Evolutionary conservation across 768 basidiomycete genomes (phyloP).

Genomic region (Mrakia frigida): DNA sequence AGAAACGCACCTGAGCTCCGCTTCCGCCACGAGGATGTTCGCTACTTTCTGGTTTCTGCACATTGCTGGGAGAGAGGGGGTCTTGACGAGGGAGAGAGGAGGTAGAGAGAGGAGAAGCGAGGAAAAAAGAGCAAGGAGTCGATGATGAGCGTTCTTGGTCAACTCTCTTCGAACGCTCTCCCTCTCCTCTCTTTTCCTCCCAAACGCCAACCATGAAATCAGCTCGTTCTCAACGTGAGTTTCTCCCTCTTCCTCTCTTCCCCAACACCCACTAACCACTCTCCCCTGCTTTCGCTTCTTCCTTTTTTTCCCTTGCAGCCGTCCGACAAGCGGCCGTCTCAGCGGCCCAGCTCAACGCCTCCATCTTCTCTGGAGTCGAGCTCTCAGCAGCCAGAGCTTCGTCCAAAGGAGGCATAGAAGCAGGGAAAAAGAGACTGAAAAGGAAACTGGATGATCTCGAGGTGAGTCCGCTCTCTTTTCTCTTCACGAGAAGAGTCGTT

Average conservation of each 20-base stretch:
- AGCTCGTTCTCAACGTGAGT: constrained; percentile 4
- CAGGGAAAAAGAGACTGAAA: constrained; percentile 10
- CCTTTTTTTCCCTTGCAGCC: background rate
- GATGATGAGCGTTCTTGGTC: background rate
- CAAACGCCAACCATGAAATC: background rate
- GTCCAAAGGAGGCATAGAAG: constrained; percentile 6
- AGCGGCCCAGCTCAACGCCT: background rate
- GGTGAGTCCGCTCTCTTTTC: background rate
- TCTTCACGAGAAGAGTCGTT: background rate
- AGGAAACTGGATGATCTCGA: constrained; percentile 2
- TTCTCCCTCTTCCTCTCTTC: too few species aligned
- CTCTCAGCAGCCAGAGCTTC: constrained; percentile 5
- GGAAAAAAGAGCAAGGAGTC: too few species aligned
- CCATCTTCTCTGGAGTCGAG: constrained; percentile 16
- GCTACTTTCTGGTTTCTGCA: constrained; percentile 7
- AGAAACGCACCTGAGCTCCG: background rate
- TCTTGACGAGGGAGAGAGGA: background rate
- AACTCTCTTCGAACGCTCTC: background rate
- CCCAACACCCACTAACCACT: background rate
- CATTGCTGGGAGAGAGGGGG: background rate
- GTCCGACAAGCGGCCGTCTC: constrained; percentile 1
- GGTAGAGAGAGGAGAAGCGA: too few species aligned
- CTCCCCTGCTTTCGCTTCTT: too few species aligned
- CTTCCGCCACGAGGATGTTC: constrained; percentile 3
- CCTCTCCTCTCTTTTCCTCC: background rate